Evolutionary conservation across 768 basidiomycete species (phyloP).

Genomic region (Lepiota venenata): DNA sequence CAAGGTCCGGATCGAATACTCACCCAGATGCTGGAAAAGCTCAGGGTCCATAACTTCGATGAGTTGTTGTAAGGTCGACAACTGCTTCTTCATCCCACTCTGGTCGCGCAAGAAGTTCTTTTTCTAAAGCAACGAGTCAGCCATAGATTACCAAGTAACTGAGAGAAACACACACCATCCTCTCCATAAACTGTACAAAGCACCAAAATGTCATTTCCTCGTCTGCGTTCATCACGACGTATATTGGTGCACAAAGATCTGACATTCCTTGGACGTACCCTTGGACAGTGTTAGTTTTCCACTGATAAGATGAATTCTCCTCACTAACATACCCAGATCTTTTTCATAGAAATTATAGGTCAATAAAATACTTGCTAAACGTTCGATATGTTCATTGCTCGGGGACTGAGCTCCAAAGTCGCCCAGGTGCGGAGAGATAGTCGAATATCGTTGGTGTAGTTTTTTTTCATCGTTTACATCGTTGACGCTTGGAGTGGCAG

Average conservation of each 20-base stretch:
- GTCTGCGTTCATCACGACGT: conserved; percentile 86
- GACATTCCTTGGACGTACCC: conserved; percentile 99
- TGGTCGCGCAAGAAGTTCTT: conserved; percentile 95
- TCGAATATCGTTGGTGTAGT: conserved; percentile 52
- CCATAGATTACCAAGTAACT: neutral
- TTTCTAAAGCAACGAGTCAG: conserved; percentile 50
- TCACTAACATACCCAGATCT: conserved; percentile 63
- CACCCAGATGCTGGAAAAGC: conserved; percentile 86
- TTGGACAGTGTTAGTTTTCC: conserved; percentile 20
- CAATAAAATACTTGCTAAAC: conserved; percentile 80
- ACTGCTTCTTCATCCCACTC: conserved; percentile 95
- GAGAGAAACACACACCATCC: conserved; percentile 63
- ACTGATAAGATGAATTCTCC: conserved; percentile 6
- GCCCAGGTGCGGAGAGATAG: conserved; percentile 67
- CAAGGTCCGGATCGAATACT: neutral
- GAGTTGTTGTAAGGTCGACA: conserved; percentile 85
- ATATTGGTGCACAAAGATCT: conserved; percentile 90
- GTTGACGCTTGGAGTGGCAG: conserved; percentile 23
- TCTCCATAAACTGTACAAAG: conserved; percentile 91
- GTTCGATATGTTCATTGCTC: conserved; percentile 88
- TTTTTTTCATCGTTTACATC: conserved; percentile 52
- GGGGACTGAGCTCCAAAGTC: conserved; percentile 88
- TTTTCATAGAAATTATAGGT: conserved; percentile 92
- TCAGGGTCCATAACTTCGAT: conserved; percentile 95
- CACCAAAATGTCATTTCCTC: conserved; percentile 96